Evolutionary conservation across 495 filamentous ascomycete species (phyloP).

Genomic region (Friedmanniomyces simplex): DNA sequence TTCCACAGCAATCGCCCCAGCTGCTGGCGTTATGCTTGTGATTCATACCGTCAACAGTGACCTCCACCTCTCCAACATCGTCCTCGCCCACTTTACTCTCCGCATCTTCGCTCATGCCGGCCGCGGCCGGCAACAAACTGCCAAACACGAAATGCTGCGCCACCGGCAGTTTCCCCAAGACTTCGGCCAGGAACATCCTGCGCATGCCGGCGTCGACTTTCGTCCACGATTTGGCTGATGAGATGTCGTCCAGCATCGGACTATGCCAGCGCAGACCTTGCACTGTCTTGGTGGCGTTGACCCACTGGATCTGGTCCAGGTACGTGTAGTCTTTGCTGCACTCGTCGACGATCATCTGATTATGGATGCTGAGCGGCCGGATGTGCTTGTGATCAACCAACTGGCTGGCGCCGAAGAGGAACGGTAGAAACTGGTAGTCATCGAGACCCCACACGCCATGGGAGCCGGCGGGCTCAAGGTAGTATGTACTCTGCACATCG

Average conservation of each 20-base stretch:
- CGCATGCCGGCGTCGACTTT: constrained; percentile 94
- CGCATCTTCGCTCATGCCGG: constrained; percentile 60
- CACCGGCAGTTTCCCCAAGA: constrained; percentile 86
- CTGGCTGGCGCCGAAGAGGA: constrained; percentile 87
- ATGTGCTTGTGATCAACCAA: constrained; percentile 79
- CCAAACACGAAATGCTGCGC: constrained; percentile 99
- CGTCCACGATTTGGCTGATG: constrained; percentile 75
- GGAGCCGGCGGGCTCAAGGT: constrained; percentile 87
- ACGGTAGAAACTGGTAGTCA: constrained; percentile 95
- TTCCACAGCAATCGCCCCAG: constrained; percentile 98
- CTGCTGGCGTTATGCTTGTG: constrained; percentile 59
- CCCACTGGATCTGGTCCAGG: constrained; percentile 81
- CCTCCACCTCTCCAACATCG: constrained; percentile 45
- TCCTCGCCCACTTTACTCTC: constrained; percentile 40
- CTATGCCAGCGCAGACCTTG: constrained; percentile 93
- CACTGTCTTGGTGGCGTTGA: constrained; percentile 93
- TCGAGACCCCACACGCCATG: constrained; percentile 54
- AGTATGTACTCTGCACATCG: constrained; percentile 75
- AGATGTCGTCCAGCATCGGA: constrained; percentile 97
- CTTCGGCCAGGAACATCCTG: constrained; percentile 90
- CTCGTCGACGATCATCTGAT: constrained; percentile 73
- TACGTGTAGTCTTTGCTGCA: constrained; percentile 76
- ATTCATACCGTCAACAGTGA: constrained; percentile 53
- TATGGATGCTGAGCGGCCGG: constrained; percentile 79
- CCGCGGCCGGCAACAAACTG: constrained; percentile 62